phyloP scores from a whole-genome alignment of 2,329 filamentous ascomycete species.

The Talaromyces piceae region DNA sequence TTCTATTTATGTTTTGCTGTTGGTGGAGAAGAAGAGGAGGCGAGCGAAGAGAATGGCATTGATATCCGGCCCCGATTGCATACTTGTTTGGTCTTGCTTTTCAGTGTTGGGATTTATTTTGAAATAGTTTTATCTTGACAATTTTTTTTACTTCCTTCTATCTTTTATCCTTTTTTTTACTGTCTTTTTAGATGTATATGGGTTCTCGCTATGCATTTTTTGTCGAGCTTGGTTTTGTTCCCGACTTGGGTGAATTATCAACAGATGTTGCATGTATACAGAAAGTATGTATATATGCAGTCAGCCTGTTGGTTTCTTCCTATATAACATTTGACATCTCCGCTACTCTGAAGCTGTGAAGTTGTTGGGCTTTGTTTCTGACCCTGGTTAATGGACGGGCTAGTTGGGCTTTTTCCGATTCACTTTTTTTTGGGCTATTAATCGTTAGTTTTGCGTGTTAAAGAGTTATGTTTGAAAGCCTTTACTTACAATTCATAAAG shows the following conservation, averaged over 20 bases:
- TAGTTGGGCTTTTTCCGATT: not conserved
- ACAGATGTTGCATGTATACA: not conserved
- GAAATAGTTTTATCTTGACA: no score
- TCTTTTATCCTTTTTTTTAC: not conserved
- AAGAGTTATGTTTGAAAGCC: no score
- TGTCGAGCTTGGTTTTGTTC: not conserved
- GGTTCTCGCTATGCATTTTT: not conserved
- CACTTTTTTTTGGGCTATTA: not conserved
- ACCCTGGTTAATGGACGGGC: no score
- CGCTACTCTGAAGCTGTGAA: not conserved
- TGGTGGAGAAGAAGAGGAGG: not conserved
- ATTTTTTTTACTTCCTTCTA: not conserved
- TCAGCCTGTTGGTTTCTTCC: not conserved
- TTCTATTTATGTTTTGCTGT: not conserved
- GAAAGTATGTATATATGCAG: not conserved
- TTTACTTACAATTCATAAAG: no score
- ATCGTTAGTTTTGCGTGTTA: not conserved
- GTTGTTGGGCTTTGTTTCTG: not conserved
- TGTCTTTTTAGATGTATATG: not conserved
- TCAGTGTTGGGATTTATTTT: no score
- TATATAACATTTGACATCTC: not conserved
- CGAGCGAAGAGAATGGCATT: not conserved
- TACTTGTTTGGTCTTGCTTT: slow-evolving; percentile 1
- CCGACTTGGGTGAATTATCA: not conserved
- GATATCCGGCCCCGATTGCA: not conserved